Conservation (phyloP, 768 basidiomycete species). For the Trametes elegans region DNA sequence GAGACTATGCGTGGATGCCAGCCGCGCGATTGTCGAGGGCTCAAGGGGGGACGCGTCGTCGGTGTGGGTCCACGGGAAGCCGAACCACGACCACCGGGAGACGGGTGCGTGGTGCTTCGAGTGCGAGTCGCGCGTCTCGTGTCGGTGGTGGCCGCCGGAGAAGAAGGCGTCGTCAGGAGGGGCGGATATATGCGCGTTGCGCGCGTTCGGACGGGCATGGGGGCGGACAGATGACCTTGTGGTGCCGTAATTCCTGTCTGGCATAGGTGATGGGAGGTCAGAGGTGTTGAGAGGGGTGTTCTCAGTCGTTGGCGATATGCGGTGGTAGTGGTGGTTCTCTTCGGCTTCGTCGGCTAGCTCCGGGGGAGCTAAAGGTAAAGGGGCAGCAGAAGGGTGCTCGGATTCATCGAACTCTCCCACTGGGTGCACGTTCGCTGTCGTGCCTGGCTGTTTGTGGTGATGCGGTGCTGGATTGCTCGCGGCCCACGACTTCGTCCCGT, state of each 20-base stretch:
- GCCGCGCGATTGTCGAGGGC: not conserved
- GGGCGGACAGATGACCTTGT: not conserved
- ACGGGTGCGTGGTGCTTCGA: constrained; percentile 19
- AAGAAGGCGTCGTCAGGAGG: constrained; percentile 22
- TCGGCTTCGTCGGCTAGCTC: constrained; percentile 6
- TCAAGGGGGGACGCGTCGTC: not conserved
- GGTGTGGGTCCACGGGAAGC: constrained; percentile 6
- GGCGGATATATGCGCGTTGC: not conserved
- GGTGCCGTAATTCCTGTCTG: not conserved
- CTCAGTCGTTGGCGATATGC: not conserved
- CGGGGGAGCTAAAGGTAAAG: constrained; percentile 16
- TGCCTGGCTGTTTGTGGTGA: not conserved
- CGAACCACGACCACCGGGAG: constrained; percentile 19
- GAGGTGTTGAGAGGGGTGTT: not conserved
- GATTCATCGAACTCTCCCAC: not conserved
- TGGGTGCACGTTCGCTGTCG: not conserved
- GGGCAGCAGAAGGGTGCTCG: constrained; percentile 8
- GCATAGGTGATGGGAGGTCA: not conserved
- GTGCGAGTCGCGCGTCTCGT: constrained; percentile 26
- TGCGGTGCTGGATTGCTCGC: not conserved
- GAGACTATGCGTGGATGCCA: not conserved
- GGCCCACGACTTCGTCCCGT: not conserved
- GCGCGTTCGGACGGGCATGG: not conserved
- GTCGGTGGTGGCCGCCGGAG: constrained; percentile 27
- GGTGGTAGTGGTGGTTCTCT: not conserved